Evolutionary conservation across 306 rosid species (phyloP).

Genomic region (Arachis stenosperma): DNA sequence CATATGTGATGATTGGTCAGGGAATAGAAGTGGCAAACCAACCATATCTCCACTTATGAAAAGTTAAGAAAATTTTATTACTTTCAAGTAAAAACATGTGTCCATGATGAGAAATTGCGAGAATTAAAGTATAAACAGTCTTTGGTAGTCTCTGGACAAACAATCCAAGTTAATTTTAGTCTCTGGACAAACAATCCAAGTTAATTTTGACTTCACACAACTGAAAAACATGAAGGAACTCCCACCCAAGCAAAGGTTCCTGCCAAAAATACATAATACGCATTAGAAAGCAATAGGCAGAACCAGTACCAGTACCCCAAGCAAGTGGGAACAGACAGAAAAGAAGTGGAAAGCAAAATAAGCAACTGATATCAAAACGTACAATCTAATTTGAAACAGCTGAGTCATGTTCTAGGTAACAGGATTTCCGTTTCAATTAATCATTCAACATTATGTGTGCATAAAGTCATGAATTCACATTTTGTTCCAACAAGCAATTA

Average conservation of each 20-base stretch:
- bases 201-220: slow-evolving; percentile 46
- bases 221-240: slow-evolving; percentile 51
- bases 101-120: slow-evolving; percentile 36
- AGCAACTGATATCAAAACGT: background rate
- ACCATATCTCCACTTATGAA: slow-evolving; percentile 30
- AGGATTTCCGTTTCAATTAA: slow-evolving; percentile 22
- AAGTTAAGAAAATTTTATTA: slow-evolving; percentile 55
- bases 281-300: slow-evolving; percentile 26
- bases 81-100: slow-evolving; percentile 38
- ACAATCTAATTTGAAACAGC: background rate
- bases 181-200: slow-evolving; percentile 51
- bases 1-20: background rate
- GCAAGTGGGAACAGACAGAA: background rate
- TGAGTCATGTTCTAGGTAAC: background rate
- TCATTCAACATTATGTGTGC: background rate
- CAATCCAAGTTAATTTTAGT: slow-evolving; percentile 47
- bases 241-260: slow-evolving; percentile 47
- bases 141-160: slow-evolving; percentile 46
- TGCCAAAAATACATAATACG: slow-evolving; percentile 41
- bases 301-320: background rate
- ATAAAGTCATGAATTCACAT: slow-evolving; percentile 3
- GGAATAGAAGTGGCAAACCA: slow-evolving; percentile 5
- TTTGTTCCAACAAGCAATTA: background rate
- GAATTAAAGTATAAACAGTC: slow-evolving; percentile 39
- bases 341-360: slow-evolving; percentile 30